A percentile compares a stretch with the other conserved stretches of the same genome.
These are phyloP conservation scores for Naematelia aurantialba DNA, from an alignment of 768 basidiomycete genomes.

Conservation along the genomic window DNA sequence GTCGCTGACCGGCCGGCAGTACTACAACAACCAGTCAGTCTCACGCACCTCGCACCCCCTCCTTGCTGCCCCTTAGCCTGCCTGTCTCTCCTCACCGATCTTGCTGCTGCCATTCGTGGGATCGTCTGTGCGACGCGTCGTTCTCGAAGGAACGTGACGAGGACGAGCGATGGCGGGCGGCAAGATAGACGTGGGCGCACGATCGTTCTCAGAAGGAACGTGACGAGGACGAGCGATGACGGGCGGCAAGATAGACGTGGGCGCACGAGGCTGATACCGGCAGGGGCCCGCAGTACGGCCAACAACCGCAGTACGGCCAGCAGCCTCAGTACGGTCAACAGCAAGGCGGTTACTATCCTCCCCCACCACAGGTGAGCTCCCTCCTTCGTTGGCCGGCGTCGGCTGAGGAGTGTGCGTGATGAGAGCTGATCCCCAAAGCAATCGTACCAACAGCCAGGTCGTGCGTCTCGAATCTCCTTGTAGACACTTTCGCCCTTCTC, in stretches of 20 bases:
- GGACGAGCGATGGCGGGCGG: too few relatives aligned
- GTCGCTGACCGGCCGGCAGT: slow-evolving; percentile 18
- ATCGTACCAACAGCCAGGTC: slow-evolving; percentile 38
- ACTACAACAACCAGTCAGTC: slow-evolving; percentile 42
- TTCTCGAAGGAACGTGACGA: too few relatives aligned
- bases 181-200: too few relatives aligned
- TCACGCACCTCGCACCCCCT: neutral
- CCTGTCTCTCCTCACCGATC: neutral
- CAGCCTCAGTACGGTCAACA: slow-evolving; percentile 13
- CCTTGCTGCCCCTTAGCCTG: slow-evolving; percentile 1
- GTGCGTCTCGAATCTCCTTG: slow-evolving; percentile 14
- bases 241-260: too few relatives aligned
- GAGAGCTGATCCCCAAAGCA: slow-evolving; percentile 15
- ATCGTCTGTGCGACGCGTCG: too few relatives aligned
- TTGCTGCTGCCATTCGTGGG: neutral
- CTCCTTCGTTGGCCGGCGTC: neutral
- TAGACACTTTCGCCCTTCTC: neutral
- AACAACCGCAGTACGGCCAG: slow-evolving; percentile 7
- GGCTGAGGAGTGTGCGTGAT: neutral
- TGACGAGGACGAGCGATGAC: too few relatives aligned
- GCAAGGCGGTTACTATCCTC: slow-evolving; percentile 42
- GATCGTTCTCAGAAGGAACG: too few relatives aligned
- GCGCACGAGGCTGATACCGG: neutral
- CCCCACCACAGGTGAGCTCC: slow-evolving; percentile 31
- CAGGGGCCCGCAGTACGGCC: slow-evolving; percentile 2